Conservation (phyloP, 129 eudicot species). For the Dittrichia graveolens region DNA sequence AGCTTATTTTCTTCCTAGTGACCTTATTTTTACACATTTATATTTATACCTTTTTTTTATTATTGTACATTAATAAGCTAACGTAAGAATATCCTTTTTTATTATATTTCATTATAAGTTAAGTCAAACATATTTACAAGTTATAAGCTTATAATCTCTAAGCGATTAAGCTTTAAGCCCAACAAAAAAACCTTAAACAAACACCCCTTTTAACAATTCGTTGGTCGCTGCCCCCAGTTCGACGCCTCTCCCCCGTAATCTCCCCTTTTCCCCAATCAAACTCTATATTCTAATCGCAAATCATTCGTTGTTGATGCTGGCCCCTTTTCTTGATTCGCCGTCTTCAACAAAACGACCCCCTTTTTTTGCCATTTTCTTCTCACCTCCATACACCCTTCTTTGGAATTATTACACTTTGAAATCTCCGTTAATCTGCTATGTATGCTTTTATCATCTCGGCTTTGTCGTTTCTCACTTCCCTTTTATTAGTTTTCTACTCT, state of each 20-base stretch:
- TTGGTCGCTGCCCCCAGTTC: slow-evolving; percentile 4
- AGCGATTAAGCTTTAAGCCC: no score
- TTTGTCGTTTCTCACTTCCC: slow-evolving; percentile 38
- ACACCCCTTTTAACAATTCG: no score
- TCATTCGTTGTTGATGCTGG: slow-evolving; percentile 16
- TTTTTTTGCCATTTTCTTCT: not conserved
- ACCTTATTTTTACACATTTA: no score
- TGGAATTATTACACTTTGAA: slow-evolving; percentile 21
- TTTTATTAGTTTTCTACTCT: slow-evolving; percentile 2
- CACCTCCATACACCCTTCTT: not conserved
- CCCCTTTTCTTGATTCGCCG: slow-evolving; percentile 27
- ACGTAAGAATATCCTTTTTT: no score
- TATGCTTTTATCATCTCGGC: slow-evolving; percentile 31
- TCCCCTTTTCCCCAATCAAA: not conserved
- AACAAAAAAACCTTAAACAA: no score
- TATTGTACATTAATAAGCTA: no score
- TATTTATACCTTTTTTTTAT: no score
- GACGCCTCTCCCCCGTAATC: no score
- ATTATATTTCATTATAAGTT: no score
- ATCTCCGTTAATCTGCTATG: slow-evolving; percentile 30
- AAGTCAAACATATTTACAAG: no score
- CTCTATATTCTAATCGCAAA: not conserved
- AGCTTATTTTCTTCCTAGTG: no score
- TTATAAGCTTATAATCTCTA: no score
- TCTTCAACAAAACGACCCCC: slow-evolving; percentile 33